Evolutionary conservation across 192 early-diverging fungal genomes (phyloP).

Genomic region (Helicostylum pulchrum): DNA sequence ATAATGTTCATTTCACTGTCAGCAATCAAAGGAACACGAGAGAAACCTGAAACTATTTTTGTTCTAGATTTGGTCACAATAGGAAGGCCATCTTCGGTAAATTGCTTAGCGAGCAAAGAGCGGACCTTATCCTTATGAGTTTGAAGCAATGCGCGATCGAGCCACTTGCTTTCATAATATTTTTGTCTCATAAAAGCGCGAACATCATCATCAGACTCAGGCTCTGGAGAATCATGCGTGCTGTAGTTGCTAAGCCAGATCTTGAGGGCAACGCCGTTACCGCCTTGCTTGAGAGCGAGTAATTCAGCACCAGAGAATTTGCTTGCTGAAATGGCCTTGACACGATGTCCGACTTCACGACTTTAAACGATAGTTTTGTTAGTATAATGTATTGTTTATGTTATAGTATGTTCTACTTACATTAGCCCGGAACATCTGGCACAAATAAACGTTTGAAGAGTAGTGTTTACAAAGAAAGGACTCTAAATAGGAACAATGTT

Average conservation of each 20-base stretch:
- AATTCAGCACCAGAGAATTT: conserved; percentile 49
- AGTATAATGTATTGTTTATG: neutral
- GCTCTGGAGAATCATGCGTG: conserved; percentile 15
- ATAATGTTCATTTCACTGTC: too few relatives aligned
- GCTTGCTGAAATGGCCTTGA: conserved; percentile 56
- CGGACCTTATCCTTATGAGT: conserved; percentile 6
- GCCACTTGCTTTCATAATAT: conserved; percentile 23
- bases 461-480: conserved; percentile 50
- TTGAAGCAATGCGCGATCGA: conserved; percentile 6
- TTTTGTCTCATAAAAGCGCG: conserved; percentile 28
- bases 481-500: conserved; percentile 23
- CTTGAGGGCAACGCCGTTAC: conserved; percentile 41
- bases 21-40: neutral
- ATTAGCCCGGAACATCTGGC: conserved; percentile 49
- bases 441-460: conserved; percentile 48
- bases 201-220: conserved; percentile 20
- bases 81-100: conserved; percentile 15
- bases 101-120: conserved; percentile 1
- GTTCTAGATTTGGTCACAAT: neutral
- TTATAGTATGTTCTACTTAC: conserved; percentile 32
- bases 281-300: conserved; percentile 40
- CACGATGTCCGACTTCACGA: conserved; percentile 53
- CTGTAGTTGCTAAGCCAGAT: conserved; percentile 29
- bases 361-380: conserved; percentile 18
- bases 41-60: neutral